These are phyloP conservation scores for Alternaria ventricosa DNA, from an alignment of 2,329 filamentous ascomycete genomes.

Conservation along the genomic window DNA sequence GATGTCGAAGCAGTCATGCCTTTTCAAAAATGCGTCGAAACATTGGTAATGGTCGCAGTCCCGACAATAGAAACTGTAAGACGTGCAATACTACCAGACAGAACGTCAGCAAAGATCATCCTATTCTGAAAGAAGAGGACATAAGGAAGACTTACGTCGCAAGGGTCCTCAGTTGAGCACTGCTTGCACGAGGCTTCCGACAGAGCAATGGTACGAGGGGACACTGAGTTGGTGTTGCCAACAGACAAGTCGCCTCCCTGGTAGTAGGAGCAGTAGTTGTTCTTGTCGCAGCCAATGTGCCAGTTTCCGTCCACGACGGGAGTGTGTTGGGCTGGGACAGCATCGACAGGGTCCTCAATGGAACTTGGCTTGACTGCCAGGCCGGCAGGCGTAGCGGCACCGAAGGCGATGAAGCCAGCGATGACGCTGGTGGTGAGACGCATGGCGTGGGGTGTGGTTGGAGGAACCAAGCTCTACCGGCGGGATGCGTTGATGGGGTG, in stretches of 20 bases:
- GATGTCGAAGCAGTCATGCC: background rate
- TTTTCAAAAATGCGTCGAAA: background rate
- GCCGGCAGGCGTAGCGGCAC: constrained; percentile 9
- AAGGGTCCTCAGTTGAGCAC: background rate
- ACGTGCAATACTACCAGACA: background rate
- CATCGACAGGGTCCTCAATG: background rate
- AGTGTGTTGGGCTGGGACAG: background rate
- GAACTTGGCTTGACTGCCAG: background rate
- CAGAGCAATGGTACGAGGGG: background rate
- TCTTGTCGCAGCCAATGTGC: constrained; percentile 13
- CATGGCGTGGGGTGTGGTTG: constrained; percentile 7
- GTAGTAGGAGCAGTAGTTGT: constrained; percentile 13
- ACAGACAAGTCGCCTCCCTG: background rate
- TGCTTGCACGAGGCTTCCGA: background rate
- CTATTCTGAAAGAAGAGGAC: background rate
- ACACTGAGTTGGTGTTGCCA: background rate
- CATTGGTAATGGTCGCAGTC: constrained; percentile 1
- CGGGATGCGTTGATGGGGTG: constrained; percentile 3
- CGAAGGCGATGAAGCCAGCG: constrained; percentile 15
- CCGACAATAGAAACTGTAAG: background rate
- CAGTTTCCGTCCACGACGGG: background rate
- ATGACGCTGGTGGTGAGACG: constrained; percentile 11
- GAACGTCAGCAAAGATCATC: background rate
- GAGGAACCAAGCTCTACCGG: background rate
- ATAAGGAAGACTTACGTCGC: background rate